phyloP scores from a whole-genome alignment of 176 grass and related monocot genomes.

The Eleusine indica region DNA sequence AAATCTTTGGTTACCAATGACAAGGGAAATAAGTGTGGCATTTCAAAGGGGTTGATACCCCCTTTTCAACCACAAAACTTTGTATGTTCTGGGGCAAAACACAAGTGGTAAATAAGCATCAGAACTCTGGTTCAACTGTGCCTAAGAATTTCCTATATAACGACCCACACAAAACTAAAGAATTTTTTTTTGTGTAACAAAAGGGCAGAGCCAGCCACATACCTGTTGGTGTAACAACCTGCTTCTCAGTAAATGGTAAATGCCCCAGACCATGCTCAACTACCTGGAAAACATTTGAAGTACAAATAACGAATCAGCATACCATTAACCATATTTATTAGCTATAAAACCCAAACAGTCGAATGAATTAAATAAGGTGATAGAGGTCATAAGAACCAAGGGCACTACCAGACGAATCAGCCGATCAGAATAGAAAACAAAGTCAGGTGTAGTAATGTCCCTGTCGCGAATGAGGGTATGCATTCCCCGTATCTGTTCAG shows the following conservation, averaged over 20 bases:
- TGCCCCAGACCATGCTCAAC: slow-evolving; percentile 90
- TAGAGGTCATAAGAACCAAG: slow-evolving; percentile 28
- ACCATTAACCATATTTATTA: slow-evolving; percentile 30
- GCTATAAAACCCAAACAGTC: slow-evolving; percentile 11
- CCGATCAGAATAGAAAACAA: slow-evolving; percentile 96
- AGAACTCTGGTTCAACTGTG: slow-evolving; percentile 10
- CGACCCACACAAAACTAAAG: slow-evolving; percentile 2
- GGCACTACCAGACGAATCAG: slow-evolving; percentile 80
- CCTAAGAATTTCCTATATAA: neutral
- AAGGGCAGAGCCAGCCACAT: neutral
- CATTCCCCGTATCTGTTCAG: slow-evolving; percentile 84
- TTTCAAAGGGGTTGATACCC: slow-evolving; percentile 2
- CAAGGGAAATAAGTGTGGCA: neutral
- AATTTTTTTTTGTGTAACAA: neutral
- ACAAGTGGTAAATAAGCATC: neutral
- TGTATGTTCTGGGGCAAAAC: slow-evolving; percentile 16
- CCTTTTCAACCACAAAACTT: neutral
- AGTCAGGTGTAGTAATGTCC: slow-evolving; percentile 78
- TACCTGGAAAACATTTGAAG: slow-evolving; percentile 58
- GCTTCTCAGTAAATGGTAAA: slow-evolving; percentile 97
- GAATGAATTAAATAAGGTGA: slow-evolving; percentile 1
- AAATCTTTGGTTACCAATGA: neutral
- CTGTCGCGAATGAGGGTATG: slow-evolving; percentile 93
- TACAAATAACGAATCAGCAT: slow-evolving; percentile 32
- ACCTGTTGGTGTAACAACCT: slow-evolving; percentile 87